Conservation (phyloP, 768 basidiomycete genomes). For the Neoboletus subvelutipes region DNA sequence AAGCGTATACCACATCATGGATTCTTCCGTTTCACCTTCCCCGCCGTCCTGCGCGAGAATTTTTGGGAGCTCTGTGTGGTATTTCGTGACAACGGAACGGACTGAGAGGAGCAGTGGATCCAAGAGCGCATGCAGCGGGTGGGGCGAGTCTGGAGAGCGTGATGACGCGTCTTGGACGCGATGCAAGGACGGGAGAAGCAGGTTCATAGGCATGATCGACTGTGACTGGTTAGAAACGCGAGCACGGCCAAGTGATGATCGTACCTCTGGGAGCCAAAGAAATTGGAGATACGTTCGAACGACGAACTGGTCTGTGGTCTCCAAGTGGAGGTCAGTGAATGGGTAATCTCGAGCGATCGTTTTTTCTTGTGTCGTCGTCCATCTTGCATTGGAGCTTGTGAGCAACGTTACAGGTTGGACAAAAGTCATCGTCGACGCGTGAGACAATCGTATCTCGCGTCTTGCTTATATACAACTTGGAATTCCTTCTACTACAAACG, state of each 20-base stretch:
- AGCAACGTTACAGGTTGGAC: constrained; percentile 24
- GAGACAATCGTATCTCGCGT: not conserved
- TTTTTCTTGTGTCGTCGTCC: constrained; percentile 63
- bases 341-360: constrained; percentile 56
- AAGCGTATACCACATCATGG: constrained; percentile 75
- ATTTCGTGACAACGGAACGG: constrained; percentile 55
- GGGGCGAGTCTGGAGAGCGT: constrained; percentile 34
- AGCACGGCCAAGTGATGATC: not conserved
- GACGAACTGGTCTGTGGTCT: constrained; percentile 56
- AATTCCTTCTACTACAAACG: not conserved
- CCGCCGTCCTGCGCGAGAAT: constrained; percentile 60
- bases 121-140: constrained; percentile 58
- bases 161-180: constrained; percentile 43
- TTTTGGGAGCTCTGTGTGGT: constrained; percentile 59
- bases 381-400: constrained; percentile 35
- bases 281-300: constrained; percentile 71
- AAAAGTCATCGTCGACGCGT: constrained; percentile 14
- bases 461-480: not conserved
- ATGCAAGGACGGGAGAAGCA: constrained; percentile 55
- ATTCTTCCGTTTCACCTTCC: constrained; percentile 63
- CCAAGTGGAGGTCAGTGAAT: constrained; percentile 42
- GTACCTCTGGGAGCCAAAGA: constrained; percentile 75
- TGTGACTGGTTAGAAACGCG: constrained; percentile 31
- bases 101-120: constrained; percentile 65
- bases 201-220: constrained; percentile 69